A percentile compares a stretch with the other conserved stretches of the same genome.
Evolutionary conservation across 192 early-diverging fungal species (phyloP).

Genomic region (Bifiguratus adelaidae): DNA sequence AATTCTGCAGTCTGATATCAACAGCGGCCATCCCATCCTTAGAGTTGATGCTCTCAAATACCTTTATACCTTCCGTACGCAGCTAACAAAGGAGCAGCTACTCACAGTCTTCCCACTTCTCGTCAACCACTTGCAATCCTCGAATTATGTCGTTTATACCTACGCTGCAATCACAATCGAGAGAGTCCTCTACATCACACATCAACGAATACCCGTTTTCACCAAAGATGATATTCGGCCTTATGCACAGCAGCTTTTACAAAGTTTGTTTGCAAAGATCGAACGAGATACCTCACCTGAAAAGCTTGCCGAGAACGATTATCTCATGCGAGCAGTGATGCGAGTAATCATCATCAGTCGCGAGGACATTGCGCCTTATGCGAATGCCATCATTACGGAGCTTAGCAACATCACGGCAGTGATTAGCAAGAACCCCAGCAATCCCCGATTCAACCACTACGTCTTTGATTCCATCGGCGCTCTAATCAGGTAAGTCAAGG

Average conservation of each 20-base stretch:
- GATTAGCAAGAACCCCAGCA: slow-evolving; percentile 91
- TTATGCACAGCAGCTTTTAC: slow-evolving; percentile 54
- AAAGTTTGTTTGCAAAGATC: slow-evolving; percentile 66
- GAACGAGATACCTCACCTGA: slow-evolving; percentile 71
- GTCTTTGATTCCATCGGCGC: slow-evolving; percentile 89
- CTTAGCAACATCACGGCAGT: slow-evolving; percentile 70
- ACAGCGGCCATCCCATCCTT: slow-evolving; percentile 72
- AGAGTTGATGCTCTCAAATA: slow-evolving; percentile 95
- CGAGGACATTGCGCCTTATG: slow-evolving; percentile 61
- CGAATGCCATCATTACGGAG: slow-evolving; percentile 57
- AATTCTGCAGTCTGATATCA: slow-evolving; percentile 65
- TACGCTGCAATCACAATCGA: slow-evolving; percentile 91
- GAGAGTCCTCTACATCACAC: slow-evolving; percentile 49
- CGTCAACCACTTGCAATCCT: slow-evolving; percentile 68
- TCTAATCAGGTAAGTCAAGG: slow-evolving; percentile 45
- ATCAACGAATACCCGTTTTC: slow-evolving; percentile 14
- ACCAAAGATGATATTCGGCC: slow-evolving; percentile 58
- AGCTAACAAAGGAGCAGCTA: slow-evolving; percentile 78
- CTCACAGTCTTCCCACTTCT: slow-evolving; percentile 67
- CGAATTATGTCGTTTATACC: slow-evolving; percentile 77
- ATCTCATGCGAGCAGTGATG: slow-evolving; percentile 87
- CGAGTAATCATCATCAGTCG: slow-evolving; percentile 72
- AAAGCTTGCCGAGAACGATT: slow-evolving; percentile 95
- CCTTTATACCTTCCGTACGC: slow-evolving; percentile 85
- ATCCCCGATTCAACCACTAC: slow-evolving; percentile 97